Evolutionary conservation across 2,329 filamentous ascomycete genomes (phyloP).

Genomic region (Alternaria angustiovoidea): DNA sequence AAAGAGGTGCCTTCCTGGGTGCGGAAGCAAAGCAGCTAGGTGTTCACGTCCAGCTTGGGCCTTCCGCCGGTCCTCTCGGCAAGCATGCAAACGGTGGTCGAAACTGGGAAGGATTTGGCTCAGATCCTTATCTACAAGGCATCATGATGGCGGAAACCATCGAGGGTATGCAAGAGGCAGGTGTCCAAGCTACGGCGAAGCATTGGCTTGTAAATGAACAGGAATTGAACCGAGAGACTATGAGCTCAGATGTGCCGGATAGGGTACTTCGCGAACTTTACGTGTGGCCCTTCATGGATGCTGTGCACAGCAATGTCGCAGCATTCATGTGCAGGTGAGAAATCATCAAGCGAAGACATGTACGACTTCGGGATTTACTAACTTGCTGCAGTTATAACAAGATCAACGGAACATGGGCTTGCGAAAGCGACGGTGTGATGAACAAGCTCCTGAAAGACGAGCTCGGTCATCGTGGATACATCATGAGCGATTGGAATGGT

Average conservation of each 20-base stretch:
- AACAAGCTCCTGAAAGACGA: conserved; percentile 63
- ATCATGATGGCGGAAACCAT: conserved; percentile 55
- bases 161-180: conserved; percentile 54
- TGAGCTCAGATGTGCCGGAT: conserved; percentile 71
- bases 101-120: conserved; percentile 60
- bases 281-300: conserved; percentile 80
- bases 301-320: conserved; percentile 70
- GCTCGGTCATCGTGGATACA: conserved; percentile 58
- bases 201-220: conserved; percentile 72
- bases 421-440: conserved; percentile 58
- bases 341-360: neutral
- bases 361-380: neutral
- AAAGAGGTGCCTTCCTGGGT: conserved; percentile 47
- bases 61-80: conserved; percentile 53
- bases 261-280: conserved; percentile 79
- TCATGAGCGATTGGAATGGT: conserved; percentile 57
- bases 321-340: conserved; percentile 55
- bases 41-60: conserved; percentile 54
- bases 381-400: conserved; percentile 41
- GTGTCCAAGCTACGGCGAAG: conserved; percentile 55
- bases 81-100: conserved; percentile 53
- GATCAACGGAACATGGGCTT: conserved; percentile 60
- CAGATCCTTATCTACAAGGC: conserved; percentile 59
- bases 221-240: conserved; percentile 59
- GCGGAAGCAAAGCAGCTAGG: conserved; percentile 54